Evolutionary conservation across 1,139 yeast genomes (phyloP).

Genomic region (Meyerozyma smithsonii): DNA sequence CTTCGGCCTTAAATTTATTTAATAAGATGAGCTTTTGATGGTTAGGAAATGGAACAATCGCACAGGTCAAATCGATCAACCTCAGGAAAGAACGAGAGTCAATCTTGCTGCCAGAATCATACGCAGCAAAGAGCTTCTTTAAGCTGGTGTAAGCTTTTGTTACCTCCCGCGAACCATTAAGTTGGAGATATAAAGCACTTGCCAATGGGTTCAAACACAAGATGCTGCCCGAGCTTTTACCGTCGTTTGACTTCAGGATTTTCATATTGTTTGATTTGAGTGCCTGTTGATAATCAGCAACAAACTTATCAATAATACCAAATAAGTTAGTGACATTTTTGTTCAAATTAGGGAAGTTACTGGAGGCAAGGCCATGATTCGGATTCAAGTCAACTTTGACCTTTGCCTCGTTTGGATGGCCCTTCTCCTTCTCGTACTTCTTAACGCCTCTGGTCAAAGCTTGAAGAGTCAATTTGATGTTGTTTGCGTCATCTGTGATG

Average conservation of each 20-base stretch:
- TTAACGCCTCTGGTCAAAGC: constrained; percentile 47
- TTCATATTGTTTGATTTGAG: constrained; percentile 11
- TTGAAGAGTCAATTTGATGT: constrained; percentile 46
- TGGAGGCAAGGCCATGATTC: constrained; percentile 15
- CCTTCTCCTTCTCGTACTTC: constrained; percentile 10
- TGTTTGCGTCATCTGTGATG: constrained; percentile 41
- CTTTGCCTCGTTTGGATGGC: constrained; percentile 25
- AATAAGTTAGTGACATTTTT: constrained; percentile 27
- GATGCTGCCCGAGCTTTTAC: constrained; percentile 22
- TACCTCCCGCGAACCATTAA: constrained; percentile 43
- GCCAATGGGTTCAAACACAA: constrained; percentile 59
- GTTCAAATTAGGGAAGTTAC: constrained; percentile 23
- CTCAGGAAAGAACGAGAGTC: constrained; percentile 31
- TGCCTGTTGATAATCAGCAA: constrained; percentile 36
- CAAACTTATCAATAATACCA: constrained; percentile 37
- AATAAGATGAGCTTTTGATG: constrained; percentile 43
- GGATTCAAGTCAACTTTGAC: constrained; percentile 25
- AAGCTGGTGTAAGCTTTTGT: constrained; percentile 36
- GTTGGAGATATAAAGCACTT: constrained; percentile 52
- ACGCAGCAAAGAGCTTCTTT: constrained; percentile 27
- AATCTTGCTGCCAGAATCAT: constrained; percentile 17
- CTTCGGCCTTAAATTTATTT: constrained; percentile 24
- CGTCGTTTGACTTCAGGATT: constrained; percentile 4
- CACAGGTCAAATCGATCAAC: constrained; percentile 51
- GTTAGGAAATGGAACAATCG: constrained; percentile 56